A percentile compares a stretch with the other conserved stretches of the same genome.
phyloP scores from a whole-genome alignment of 345 rosid genomes.

The Eucalyptus pumila region DNA sequence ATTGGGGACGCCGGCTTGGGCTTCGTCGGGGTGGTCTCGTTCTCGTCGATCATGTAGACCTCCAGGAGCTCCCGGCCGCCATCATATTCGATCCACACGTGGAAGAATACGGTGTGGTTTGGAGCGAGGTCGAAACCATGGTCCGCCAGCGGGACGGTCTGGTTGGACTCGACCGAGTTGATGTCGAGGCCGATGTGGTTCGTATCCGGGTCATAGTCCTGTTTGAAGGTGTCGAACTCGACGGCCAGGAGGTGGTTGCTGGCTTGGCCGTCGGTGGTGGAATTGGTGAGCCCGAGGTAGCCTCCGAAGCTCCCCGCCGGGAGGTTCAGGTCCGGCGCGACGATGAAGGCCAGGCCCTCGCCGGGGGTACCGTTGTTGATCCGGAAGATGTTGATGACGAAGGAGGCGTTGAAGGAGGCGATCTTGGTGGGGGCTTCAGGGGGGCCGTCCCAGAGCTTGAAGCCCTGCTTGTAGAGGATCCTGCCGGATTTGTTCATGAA shows the following conservation, averaged over 20 bases:
- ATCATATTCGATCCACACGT: slow-evolving; percentile 37
- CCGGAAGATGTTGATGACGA: slow-evolving; percentile 14
- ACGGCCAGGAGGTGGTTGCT: slow-evolving; percentile 25
- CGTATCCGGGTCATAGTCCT: slow-evolving; percentile 44
- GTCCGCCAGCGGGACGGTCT: slow-evolving; percentile 7
- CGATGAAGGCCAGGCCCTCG: slow-evolving; percentile 24
- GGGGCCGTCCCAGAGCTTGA: slow-evolving; percentile 8
- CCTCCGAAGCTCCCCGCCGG: slow-evolving; percentile 7
- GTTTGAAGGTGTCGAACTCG: slow-evolving; percentile 46
- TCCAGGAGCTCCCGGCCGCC: slow-evolving; percentile 11
- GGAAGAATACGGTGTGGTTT: neutral
- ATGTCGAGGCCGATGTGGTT: slow-evolving; percentile 54
- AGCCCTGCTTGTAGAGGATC: neutral
- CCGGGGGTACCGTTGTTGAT: neutral
- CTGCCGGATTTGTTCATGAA: slow-evolving; percentile 8
- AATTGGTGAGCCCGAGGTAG: slow-evolving; percentile 25
- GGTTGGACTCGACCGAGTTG: slow-evolving; percentile 21
- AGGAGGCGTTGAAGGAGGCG: slow-evolving; percentile 26
- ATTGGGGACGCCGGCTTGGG: slow-evolving; percentile 16
- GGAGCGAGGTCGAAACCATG: slow-evolving; percentile 25
- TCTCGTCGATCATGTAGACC: slow-evolving; percentile 26
- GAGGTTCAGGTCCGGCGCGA: slow-evolving; percentile 7
- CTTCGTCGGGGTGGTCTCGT: neutral
- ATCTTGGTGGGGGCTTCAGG: neutral
- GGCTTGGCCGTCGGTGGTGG: slow-evolving; percentile 8